These are phyloP conservation scores for Hyphopichia fennica DNA, from an alignment of 1,139 yeast species.

Conservation along the genomic window DNA sequence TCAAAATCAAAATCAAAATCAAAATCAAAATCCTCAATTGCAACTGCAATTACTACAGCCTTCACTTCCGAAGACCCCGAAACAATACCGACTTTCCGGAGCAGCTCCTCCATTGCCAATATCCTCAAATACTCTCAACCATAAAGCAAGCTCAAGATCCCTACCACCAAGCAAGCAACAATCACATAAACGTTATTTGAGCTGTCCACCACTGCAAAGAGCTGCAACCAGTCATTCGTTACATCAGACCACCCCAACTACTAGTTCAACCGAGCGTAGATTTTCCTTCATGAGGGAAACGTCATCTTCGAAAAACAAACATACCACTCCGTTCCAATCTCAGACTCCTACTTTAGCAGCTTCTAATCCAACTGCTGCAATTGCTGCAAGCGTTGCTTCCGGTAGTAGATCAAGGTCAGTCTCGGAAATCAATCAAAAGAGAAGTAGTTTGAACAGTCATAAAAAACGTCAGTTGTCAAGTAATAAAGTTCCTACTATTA, in stretches of 20 bases:
- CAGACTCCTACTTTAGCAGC: not conserved
- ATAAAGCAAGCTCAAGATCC: constrained; percentile 8
- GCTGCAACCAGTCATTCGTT: constrained; percentile 10
- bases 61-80: not conserved
- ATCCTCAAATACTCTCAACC: constrained; percentile 1
- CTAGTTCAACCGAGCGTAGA: constrained; percentile 8
- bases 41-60: not conserved
- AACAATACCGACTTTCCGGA: not conserved
- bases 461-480: constrained; percentile 2
- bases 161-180: constrained; percentile 3
- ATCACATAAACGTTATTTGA: not conserved
- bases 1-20: no score
- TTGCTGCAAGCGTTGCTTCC: not conserved
- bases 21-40: no score
- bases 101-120: not conserved
- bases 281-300: constrained; percentile 42
- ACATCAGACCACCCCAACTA: not conserved
- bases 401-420: constrained; percentile 1
- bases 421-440: constrained; percentile 1
- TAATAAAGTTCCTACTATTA: not conserved
- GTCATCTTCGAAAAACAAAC: constrained; percentile 32
- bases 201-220: constrained; percentile 7
- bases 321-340: constrained; percentile 9
- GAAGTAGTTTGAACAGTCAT: not conserved
- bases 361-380: not conserved